Evolutionary conservation across 1,284 basidiomycete genomes (phyloP).

Genomic region (Pterulicium gracile): DNA sequence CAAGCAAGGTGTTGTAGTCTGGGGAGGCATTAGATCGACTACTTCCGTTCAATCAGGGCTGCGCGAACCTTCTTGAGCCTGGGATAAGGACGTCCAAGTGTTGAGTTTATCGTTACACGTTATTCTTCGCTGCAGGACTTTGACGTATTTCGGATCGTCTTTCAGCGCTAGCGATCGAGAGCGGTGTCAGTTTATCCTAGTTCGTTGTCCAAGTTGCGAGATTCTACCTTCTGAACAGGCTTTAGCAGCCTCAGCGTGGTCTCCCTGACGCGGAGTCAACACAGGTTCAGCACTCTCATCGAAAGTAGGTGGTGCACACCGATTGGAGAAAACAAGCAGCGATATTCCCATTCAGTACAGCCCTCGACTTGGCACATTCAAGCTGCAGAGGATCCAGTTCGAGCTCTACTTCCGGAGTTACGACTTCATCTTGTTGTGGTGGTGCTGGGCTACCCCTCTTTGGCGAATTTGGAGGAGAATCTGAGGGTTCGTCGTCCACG

Average conservation of each 20-base stretch:
- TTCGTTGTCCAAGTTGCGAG: no score
- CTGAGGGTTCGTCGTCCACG: slow-evolving; percentile 17
- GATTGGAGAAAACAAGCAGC: slow-evolving; percentile 72
- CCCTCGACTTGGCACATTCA: slow-evolving; percentile 44
- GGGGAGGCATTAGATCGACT: slow-evolving; percentile 6
- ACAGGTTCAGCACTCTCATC: neutral
- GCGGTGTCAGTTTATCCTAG: no score
- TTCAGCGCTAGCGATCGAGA: slow-evolving; percentile 64
- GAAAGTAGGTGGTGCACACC: slow-evolving; percentile 29
- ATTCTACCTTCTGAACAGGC: slow-evolving; percentile 73
- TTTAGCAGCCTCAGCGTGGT: slow-evolving; percentile 64
- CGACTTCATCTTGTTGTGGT: no score
- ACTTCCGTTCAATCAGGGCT: neutral
- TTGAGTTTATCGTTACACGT: slow-evolving; percentile 71
- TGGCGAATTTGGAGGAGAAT: slow-evolving; percentile 8
- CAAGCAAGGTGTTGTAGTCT: slow-evolving; percentile 73
- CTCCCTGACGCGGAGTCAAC: slow-evolving; percentile 35
- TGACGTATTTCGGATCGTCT: slow-evolving; percentile 79
- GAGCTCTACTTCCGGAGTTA: slow-evolving; percentile 8
- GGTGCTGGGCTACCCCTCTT: slow-evolving; percentile 5
- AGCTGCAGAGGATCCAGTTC: slow-evolving; percentile 23
- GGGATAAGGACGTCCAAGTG: slow-evolving; percentile 74
- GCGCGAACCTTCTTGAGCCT: slow-evolving; percentile 77
- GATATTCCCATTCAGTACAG: slow-evolving; percentile 70
- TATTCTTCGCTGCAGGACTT: slow-evolving; percentile 83